Evolutionary conservation across 345 rosid species (phyloP).

Genomic region (Psidium friedrichsthalianum): DNA sequence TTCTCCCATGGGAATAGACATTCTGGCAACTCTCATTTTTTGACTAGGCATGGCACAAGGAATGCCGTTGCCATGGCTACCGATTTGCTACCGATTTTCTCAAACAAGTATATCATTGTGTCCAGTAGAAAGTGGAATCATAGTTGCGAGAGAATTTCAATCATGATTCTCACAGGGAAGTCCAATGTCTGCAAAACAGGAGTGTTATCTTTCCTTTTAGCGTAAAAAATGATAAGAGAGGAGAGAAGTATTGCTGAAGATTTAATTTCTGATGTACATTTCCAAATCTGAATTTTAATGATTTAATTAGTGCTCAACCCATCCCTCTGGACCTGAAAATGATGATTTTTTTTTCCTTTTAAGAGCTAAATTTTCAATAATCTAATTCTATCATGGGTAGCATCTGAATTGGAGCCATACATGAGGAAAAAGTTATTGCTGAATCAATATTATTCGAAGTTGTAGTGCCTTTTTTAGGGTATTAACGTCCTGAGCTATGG

Average conservation of each 20-base stretch:
- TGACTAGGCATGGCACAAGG: background rate
- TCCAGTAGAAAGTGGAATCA: background rate
- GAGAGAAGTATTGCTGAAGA: background rate
- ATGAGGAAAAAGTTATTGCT: background rate
- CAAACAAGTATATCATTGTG: background rate
- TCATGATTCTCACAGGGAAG: background rate
- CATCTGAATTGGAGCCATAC: background rate
- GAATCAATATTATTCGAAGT: background rate
- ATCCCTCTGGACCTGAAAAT: background rate
- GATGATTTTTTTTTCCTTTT: too few species aligned
- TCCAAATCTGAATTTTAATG: background rate
- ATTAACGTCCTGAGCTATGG: background rate
- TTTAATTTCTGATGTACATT: background rate
- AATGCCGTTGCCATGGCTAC: background rate
- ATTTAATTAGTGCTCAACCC: background rate
- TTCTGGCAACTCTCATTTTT: background rate
- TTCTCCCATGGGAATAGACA: background rate
- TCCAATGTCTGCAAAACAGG: background rate
- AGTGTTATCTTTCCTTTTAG: background rate
- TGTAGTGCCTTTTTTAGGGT: background rate
- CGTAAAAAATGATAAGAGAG: background rate
- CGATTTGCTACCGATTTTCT: background rate
- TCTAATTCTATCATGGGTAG: background rate
- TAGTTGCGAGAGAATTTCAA: background rate
- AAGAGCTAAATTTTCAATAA: background rate